phyloP scores from a whole-genome alignment of 176 grass and related monocot genomes.

The Pharus latifolius region DNA sequence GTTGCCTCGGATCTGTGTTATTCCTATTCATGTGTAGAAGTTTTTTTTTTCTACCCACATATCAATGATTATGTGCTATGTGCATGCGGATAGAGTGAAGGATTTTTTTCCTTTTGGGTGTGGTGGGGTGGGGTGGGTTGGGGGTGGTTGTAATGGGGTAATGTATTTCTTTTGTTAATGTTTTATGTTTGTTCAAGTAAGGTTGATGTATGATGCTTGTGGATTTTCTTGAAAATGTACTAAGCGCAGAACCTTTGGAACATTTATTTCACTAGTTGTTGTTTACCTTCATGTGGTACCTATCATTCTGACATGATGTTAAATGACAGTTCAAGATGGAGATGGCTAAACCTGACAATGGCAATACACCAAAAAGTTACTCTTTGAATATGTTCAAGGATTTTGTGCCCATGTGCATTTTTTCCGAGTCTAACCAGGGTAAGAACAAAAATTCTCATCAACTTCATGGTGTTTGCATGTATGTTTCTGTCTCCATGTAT shows the following conservation, averaged over 20 bases:
- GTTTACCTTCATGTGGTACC: background rate
- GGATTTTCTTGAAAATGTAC: background rate
- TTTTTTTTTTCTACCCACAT: background rate
- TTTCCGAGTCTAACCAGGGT: conserved; percentile 88
- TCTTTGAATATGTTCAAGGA: conserved; percentile 90
- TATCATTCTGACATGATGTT: conserved; percentile 19
- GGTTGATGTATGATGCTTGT: background rate
- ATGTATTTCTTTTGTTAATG: no score
- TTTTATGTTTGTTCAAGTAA: no score
- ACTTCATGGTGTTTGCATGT: background rate
- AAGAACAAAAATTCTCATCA: background rate
- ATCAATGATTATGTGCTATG: background rate
- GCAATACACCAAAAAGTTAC: conserved; percentile 75
- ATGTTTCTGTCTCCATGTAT: background rate
- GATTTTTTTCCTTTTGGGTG: no score
- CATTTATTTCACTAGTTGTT: background rate
- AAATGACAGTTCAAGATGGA: conserved; percentile 85
- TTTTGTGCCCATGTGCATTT: conserved; percentile 77
- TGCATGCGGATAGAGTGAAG: no score
- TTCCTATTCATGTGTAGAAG: background rate
- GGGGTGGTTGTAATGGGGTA: no score
- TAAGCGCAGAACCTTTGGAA: background rate
- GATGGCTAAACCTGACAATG: conserved; percentile 62
- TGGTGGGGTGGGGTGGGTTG: no score
- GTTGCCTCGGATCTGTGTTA: background rate